These are phyloP conservation scores for Linum trigynum DNA, from an alignment of 345 rosid genomes.

Conservation along the genomic window DNA sequence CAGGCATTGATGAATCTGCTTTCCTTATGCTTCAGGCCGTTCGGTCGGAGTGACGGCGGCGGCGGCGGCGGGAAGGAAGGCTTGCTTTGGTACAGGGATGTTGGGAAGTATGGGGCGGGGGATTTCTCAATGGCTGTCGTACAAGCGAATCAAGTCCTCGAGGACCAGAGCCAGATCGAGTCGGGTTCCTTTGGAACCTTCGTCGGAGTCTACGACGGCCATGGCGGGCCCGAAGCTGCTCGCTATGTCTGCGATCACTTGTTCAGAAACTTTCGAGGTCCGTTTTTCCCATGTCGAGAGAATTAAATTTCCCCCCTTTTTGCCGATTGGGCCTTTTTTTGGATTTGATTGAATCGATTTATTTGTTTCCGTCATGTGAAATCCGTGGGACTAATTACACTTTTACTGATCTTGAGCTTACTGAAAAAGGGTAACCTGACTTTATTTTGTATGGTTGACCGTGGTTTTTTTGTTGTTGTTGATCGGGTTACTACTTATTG, in stretches of 20 bases:
- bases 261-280: constrained; percentile 71
- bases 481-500: neutral
- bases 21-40: constrained; percentile 70
- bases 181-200: constrained; percentile 86
- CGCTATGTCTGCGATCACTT: constrained; percentile 75
- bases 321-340: neutral
- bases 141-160: constrained; percentile 79
- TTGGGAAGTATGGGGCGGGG: constrained; percentile 54
- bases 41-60: constrained; percentile 26
- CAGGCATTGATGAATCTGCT: constrained; percentile 83
- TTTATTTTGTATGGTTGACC: neutral
- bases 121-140: constrained; percentile 89
- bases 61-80: constrained; percentile 44
- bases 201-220: constrained; percentile 88
- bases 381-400: too few species aligned
- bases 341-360: neutral
- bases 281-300: constrained; percentile 11
- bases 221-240: constrained; percentile 87
- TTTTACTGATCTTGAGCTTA: too few species aligned
- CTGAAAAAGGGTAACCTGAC: too few species aligned
- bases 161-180: constrained; percentile 88
- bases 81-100: constrained; percentile 67
- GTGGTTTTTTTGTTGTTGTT: neutral
- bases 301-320: neutral
- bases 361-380: too few species aligned